Base-by-base conservation (phyloP, 1,284 basidiomycete genomes). In the Rhizoctonia solani region DNA sequence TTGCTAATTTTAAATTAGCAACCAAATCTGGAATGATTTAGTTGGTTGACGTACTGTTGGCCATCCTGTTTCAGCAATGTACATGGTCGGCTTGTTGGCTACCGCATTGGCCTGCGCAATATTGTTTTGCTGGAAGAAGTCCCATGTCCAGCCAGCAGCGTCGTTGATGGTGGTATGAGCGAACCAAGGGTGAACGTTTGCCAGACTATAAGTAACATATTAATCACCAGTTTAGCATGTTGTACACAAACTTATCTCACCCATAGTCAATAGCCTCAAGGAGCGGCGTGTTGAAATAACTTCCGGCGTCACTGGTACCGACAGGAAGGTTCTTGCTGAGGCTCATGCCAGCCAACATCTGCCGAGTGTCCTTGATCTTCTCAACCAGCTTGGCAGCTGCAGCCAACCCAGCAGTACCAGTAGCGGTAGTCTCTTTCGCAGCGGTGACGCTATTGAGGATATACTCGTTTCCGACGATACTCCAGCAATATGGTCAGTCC, bases 21-120 rank as follows among this genome's bases (percentile, higher is more conserved):
- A n/a, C n/a, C 42, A 4, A 55, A 21, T 6, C 53, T 21, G 25
- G 30, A 44, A 34, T 25, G 46, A 19, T 23, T 42, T 44, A 54
- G 23, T 42, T 25, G 41, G 30, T 69, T 54, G 21, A 55, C 6
- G 69, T 74, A 89, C 88, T 34, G 90, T 87, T 13, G 95, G 95
- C 95, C 95, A 97, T 41, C 95, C 95, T 23, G 93, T 94, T 80
- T 96, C 93, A 9, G 93, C 93, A 71, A 95, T 93, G 78, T 87
- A 93, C 81, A 89, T 87, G 66, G 80, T 77, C 3, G 93, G 92
- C 68, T 86, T 82, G 77, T 92, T 92, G 14, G 83, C 65, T n/a
- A 79, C 72, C n/a, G 75, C 70, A 19, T 71, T 41, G 1, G 85
- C 83, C 27, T 79, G 79, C 46, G 74, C 78, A 6, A 91, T 83